phyloP scores from a whole-genome alignment of 1,284 basidiomycete genomes.

The Ceratobasidium papillatum region DNA sequence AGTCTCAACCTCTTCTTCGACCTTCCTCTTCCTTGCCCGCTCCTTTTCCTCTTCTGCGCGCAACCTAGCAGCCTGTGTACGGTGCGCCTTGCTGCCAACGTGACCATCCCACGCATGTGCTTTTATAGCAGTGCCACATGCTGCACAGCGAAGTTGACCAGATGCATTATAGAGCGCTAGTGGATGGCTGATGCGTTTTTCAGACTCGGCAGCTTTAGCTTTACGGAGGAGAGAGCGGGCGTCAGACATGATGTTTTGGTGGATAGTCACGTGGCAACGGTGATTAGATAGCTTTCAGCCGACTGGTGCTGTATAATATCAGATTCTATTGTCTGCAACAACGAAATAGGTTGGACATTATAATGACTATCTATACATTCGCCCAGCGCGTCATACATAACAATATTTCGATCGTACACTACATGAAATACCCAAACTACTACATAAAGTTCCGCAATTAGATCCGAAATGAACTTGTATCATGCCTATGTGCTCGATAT shows the following conservation, averaged over 20 bases:
- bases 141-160: slow-evolving; percentile 73
- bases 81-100: slow-evolving; percentile 79
- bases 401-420: no score
- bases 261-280: background rate
- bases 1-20: slow-evolving; percentile 48
- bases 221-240: slow-evolving; percentile 45
- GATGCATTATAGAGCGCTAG: slow-evolving; percentile 70
- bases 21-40: slow-evolving; percentile 48
- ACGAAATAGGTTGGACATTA: no score
- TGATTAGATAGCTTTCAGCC: background rate
- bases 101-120: slow-evolving; percentile 85
- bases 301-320: background rate
- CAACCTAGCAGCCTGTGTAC: slow-evolving; percentile 65
- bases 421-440: no score
- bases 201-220: slow-evolving; percentile 44
- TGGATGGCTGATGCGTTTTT: slow-evolving; percentile 68
- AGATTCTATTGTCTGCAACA: no score
- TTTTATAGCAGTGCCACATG: slow-evolving; percentile 71
- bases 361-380: no score
- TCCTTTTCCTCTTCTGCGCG: slow-evolving; percentile 63
- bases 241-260: slow-evolving; percentile 41
- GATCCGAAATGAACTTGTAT: no score
- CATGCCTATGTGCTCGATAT: no score
- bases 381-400: no score
- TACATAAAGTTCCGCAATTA: no score